These are phyloP conservation scores for Boletus rex-veris DNA, from an alignment of 768 basidiomycete genomes.

Conservation along the genomic window DNA sequence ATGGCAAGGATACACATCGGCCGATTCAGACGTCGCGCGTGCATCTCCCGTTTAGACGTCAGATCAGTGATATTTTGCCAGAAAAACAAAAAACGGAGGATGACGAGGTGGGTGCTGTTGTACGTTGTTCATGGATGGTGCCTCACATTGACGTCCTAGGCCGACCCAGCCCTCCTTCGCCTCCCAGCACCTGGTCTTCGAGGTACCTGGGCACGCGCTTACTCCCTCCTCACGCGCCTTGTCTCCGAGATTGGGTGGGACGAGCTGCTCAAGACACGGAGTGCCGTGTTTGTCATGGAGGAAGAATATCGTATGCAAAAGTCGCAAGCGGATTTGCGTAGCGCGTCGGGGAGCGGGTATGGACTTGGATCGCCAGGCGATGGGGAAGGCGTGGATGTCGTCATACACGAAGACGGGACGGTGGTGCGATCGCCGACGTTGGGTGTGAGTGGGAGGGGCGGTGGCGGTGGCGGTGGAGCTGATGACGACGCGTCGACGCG, in stretches of 20 bases:
- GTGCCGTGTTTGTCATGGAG: constrained; percentile 97
- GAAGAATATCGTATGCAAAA: constrained; percentile 99
- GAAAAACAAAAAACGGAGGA: constrained; percentile 79
- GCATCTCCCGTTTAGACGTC: constrained; percentile 81
- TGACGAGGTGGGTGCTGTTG: constrained; percentile 55
- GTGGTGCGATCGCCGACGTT: constrained; percentile 26
- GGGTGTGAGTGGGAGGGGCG: background rate
- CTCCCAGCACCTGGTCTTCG: constrained; percentile 91
- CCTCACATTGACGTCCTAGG: constrained; percentile 39
- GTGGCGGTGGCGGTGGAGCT: constrained; percentile 12
- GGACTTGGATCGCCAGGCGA: background rate
- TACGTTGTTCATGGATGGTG: background rate
- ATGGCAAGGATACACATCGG: constrained; percentile 91
- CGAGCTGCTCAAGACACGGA: constrained; percentile 92
- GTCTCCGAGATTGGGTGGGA: constrained; percentile 98
- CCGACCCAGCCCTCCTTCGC: constrained; percentile 91
- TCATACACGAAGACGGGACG: constrained; percentile 66
- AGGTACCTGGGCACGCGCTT: constrained; percentile 95
- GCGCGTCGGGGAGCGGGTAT: constrained; percentile 22
- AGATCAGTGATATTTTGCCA: constrained; percentile 88
- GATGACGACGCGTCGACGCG: constrained; percentile 74
- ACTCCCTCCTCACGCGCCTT: constrained; percentile 82
- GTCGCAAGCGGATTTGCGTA: constrained; percentile 64
- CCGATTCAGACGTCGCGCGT: constrained; percentile 74
- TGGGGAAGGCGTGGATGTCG: constrained; percentile 23